Evolutionary conservation across 2,329 filamentous ascomycete genomes (phyloP), one percentile per base, ranked within the genome.

Genomic region (Botrytis squamosa): DNA sequence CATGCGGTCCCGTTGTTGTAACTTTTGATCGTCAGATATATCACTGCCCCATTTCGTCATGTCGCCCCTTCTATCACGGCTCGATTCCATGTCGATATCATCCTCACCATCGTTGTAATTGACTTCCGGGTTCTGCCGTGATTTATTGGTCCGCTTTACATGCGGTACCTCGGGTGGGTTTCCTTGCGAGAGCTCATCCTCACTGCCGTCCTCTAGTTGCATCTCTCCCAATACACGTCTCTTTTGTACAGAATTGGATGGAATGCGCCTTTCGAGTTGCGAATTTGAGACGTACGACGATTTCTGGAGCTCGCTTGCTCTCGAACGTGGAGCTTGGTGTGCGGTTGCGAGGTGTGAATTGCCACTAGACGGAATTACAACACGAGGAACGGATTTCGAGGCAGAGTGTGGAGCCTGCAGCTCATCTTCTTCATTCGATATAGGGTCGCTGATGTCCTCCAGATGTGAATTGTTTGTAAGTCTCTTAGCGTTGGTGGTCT

Each of bases 101-200:
- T n/a, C 59, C 25, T 70, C 68, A 22, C 40, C 18, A 29, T 29
- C 29, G 4, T 36, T 16, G 42, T 64, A 16, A 16, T 64, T 38
- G 14, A 20, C 25, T 25, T 38, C 57, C 14, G 2, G 9, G 10
- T 38, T 44, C 3, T n/a, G 46, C 5, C 40, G 33, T 40, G 25
- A 29, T 33, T 52, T 64, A 25, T 22, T 18, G 33, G 3, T 10
- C n/a, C n/a, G 36, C 6, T 14, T 49, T 33, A 42, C 42, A 49
- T 49, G 20, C 16, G 33, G 16, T 12, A 71, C n/a, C 18, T 29
- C 33, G 8, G 46, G 44, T 4, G 36, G n/a, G 42, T 59, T 52
- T 20, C 20, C 40, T n/a, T 22, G 44, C 20, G 52, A 66, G 3
- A 73, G 36, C 52, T 73, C 71, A 59, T 73, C 71, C 22, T 68